Evolutionary conservation across 805 yeast species (phyloP).

Genomic region (Sugiyamaella lignohabitans): DNA sequence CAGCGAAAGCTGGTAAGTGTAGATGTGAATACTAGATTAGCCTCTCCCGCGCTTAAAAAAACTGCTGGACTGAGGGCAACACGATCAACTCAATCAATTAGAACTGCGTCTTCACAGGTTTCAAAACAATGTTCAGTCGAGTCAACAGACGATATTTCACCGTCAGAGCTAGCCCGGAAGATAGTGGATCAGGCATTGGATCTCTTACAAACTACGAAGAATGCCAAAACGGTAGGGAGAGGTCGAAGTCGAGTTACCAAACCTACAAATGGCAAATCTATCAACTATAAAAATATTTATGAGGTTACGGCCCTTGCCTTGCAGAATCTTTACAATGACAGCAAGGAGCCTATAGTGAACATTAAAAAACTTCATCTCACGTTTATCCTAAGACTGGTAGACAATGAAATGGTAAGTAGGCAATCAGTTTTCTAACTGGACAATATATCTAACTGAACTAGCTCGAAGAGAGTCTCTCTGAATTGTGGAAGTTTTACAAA

Average conservation of each 20-base stretch:
- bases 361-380: conserved; percentile 4
- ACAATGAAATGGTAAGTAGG: conserved; percentile 8
- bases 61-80: too few species aligned
- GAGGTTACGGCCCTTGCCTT: background rate
- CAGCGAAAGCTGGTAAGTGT: too few species aligned
- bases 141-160: background rate
- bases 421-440: background rate
- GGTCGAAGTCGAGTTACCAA: too few species aligned
- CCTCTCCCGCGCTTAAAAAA: too few species aligned
- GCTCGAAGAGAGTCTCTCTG: conserved; percentile 6
- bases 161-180: background rate
- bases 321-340: background rate
- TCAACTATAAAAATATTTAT: background rate
- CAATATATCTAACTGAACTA: background rate
- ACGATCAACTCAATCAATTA: too few species aligned
- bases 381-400: conserved; percentile 9
- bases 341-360: background rate
- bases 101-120: too few species aligned
- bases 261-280: background rate
- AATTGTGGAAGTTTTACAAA: conserved; percentile 3
- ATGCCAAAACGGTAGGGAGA: too few species aligned
- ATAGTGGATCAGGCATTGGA: background rate
- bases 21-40: too few species aligned
- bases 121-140: background rate
- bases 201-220: too few species aligned